These are phyloP conservation scores for Kwoniella bestiolae DNA, from an alignment of 768 basidiomycete genomes.

Conservation along the genomic window DNA sequence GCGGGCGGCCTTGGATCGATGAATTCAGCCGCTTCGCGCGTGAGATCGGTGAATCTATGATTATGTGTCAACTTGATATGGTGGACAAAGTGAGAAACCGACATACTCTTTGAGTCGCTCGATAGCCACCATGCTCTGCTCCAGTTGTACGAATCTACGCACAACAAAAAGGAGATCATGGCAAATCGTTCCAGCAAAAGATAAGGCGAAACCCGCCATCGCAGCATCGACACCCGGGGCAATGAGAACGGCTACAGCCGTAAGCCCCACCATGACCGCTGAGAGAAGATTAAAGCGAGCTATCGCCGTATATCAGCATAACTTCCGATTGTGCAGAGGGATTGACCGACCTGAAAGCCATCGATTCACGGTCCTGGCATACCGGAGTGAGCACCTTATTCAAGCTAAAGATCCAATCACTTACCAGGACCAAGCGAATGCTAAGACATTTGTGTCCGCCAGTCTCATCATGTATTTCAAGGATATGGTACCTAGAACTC, in stretches of 20 bases:
- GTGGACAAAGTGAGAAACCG: too few relatives aligned
- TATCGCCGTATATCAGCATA: slow-evolving; percentile 60
- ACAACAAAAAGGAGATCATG: slow-evolving; percentile 67
- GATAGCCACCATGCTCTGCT: slow-evolving; percentile 84
- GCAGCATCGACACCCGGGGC: slow-evolving; percentile 77
- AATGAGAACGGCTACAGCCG: slow-evolving; percentile 69
- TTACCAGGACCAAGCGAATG: slow-evolving; percentile 78
- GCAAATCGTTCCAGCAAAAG: slow-evolving; percentile 78
- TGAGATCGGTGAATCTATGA: slow-evolving; percentile 66
- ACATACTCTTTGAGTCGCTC: slow-evolving; percentile 87
- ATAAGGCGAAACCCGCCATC: slow-evolving; percentile 80
- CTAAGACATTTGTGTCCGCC: slow-evolving; percentile 46
- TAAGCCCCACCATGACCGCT: slow-evolving; percentile 71
- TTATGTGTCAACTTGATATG: too few relatives aligned
- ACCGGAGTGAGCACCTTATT: slow-evolving; percentile 4
- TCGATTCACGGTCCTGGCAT: slow-evolving; percentile 68
- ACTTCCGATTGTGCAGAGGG: neutral
- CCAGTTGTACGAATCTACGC: slow-evolving; percentile 67
- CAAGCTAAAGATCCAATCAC: slow-evolving; percentile 52
- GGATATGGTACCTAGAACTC: slow-evolving; percentile 31
- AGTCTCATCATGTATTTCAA: slow-evolving; percentile 47
- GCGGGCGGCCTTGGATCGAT: slow-evolving; percentile 80
- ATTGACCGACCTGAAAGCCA: slow-evolving; percentile 63
- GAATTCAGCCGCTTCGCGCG: slow-evolving; percentile 78
- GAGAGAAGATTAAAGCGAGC: slow-evolving; percentile 84